These are phyloP conservation scores for Boehmeria nivea DNA, from an alignment of 306 rosid species.

Conservation along the genomic window DNA sequence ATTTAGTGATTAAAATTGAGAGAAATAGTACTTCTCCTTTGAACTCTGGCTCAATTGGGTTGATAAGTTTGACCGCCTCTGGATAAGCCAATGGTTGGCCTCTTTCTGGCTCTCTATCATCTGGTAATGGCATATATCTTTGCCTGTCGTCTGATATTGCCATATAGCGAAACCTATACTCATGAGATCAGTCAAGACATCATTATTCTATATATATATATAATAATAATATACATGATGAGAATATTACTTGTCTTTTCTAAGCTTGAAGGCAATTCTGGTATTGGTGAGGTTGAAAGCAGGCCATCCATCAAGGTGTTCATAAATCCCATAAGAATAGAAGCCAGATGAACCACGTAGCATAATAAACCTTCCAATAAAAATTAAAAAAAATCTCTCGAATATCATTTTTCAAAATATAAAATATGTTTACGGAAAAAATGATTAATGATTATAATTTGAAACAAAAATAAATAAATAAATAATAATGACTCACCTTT, in stretches of 20 bases:
- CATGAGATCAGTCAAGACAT: neutral
- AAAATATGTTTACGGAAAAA: neutral
- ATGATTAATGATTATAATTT: too few species aligned
- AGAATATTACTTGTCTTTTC: conserved; percentile 20
- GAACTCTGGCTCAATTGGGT: conserved; percentile 67
- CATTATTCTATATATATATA: neutral
- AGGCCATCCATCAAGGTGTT: conserved; percentile 30
- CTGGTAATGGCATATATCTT: conserved; percentile 77
- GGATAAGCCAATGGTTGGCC: conserved; percentile 51
- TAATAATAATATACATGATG: neutral
- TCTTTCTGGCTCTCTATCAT: conserved; percentile 46
- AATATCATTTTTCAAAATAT: neutral
- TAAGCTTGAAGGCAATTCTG: conserved; percentile 22
- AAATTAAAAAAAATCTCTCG: neutral
- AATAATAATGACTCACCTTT: conserved; percentile 12
- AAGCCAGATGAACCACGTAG: conserved; percentile 26
- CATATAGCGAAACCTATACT: conserved; percentile 63
- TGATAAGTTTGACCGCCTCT: conserved; percentile 62
- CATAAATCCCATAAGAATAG: conserved; percentile 29
- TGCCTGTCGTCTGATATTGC: conserved; percentile 52
- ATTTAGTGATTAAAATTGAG: neutral
- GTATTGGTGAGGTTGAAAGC: conserved; percentile 30
- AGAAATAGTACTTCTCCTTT: conserved; percentile 49
- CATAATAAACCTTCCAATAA: conserved; percentile 17
- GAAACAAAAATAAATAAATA: too few species aligned